A percentile compares a stretch with the other conserved stretches of the same genome.
phyloP scores from a whole-genome alignment of 345 rosid genomes.

The Eucalyptus guilfoylei region DNA sequence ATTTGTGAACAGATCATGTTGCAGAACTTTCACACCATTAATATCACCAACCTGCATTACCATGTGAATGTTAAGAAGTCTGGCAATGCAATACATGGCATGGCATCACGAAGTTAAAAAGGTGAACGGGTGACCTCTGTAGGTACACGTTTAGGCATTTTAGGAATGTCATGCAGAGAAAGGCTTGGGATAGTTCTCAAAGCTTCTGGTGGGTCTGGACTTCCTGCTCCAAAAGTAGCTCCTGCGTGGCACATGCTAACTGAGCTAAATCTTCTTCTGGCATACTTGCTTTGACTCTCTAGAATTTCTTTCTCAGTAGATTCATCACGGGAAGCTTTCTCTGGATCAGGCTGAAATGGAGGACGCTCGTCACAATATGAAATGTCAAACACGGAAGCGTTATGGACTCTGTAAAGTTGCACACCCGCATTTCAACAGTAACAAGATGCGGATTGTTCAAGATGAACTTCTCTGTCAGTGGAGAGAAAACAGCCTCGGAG shows the following conservation, averaged over 20 bases:
- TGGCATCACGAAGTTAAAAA: neutral
- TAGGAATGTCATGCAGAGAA: slow-evolving; percentile 68
- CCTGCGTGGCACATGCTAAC: slow-evolving; percentile 68
- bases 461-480: slow-evolving; percentile 70
- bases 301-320: slow-evolving; percentile 64
- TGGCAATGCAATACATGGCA: neutral
- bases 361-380: neutral
- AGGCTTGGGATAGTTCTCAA: slow-evolving; percentile 74
- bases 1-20: slow-evolving; percentile 89
- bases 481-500: slow-evolving; percentile 88
- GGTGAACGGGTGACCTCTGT: slow-evolving; percentile 35
- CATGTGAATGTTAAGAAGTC: neutral
- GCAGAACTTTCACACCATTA: slow-evolving; percentile 75
- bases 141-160: slow-evolving; percentile 62
- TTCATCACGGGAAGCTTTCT: slow-evolving; percentile 74
- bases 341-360: slow-evolving; percentile 65
- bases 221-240: slow-evolving; percentile 75
- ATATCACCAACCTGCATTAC: slow-evolving; percentile 60
- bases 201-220: slow-evolving; percentile 90
- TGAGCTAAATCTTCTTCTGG: slow-evolving; percentile 90
- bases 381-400: neutral
- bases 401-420: neutral
- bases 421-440: slow-evolving; percentile 88
- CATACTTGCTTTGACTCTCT: slow-evolving; percentile 67
- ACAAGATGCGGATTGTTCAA: slow-evolving; percentile 74